phyloP scores from a whole-genome alignment of 345 rosid species.

The Iberis pinnata region DNA sequence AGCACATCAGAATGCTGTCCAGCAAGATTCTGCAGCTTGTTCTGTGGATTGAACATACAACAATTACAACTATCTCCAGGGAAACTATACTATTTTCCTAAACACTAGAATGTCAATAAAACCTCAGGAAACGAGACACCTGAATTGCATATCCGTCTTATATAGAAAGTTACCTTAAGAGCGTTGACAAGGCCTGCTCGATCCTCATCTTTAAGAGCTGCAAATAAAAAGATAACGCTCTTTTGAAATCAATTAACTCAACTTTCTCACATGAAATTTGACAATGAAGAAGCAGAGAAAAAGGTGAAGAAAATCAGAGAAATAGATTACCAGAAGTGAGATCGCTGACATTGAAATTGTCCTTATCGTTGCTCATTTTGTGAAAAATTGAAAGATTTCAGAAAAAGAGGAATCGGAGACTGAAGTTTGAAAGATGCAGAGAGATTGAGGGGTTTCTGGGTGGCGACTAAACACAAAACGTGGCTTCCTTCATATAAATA shows the following conservation, averaged over 20 bases:
- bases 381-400: no score
- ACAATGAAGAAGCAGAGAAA: background rate
- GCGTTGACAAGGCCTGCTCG: constrained; percentile 78
- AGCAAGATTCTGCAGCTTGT: constrained; percentile 70
- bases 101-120: background rate
- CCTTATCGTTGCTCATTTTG: constrained; percentile 63
- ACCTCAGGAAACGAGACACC: background rate
- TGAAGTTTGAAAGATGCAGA: constrained; percentile 29
- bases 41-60: constrained; percentile 33
- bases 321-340: constrained; percentile 50
- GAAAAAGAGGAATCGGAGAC: background rate
- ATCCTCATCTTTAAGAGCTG: constrained; percentile 64
- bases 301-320: background rate
- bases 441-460: constrained; percentile 28
- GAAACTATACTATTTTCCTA: background rate
- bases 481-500: constrained; percentile 14
- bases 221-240: background rate
- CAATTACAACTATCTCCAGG: background rate
- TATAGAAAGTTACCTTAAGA: constrained; percentile 55
- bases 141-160: no score
- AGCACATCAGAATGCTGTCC: constrained; percentile 66
- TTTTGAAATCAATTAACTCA: background rate
- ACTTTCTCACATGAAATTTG: background rate
- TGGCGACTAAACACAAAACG: constrained; percentile 31
- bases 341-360: constrained; percentile 62